Base-by-base conservation (phyloP, 345 rosid species). In the Linum usitatissimum region DNA sequence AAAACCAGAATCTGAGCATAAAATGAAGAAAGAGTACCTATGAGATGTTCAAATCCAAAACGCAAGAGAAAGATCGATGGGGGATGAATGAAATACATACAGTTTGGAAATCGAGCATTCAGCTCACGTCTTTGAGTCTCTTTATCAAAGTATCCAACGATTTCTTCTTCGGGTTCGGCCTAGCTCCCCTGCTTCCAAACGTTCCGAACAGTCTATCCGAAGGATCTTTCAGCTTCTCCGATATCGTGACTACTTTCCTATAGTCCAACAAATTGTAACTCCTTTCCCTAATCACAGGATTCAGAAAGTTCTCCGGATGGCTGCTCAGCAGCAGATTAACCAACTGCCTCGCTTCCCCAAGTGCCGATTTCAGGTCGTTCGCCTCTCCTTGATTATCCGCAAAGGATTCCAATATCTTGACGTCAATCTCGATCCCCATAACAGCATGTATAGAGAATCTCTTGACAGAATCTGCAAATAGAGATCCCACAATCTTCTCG, bases 161-260 rank as follows among this genome's bases (percentile, higher is more conserved):
- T 76, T 93, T 90, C 83, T 86, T 90, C 79, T 88, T 93, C 0
- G 97, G 86, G 62, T 90, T 93, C 73, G 80, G 89, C 79, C 75
- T 83, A 65, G 87, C 74, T 68, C 90, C 97, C 77, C 99, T 84
- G 66, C 84, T 80, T 51, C 97, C 97, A 68, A 93, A 93, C 30
- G 96, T 85, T 57, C 96, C 92, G 64, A 93, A 93, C 39, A 90
- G 78, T 72, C 97, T 76, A 38, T 93, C 97, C 13, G 97, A 78
- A 65, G 90, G 87, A 75, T 93, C 99, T 72, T 75, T 90, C 73
- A 90, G 69, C 80, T 93, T 93, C 83, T 93, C 99, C 14, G 88
- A 79, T 55, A 93, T 81, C 6, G 77, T 76, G 40, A 84, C 79
- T 31, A 93, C 91, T 77, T 87, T 90, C 79, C 86, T 79, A 69